These are phyloP conservation scores for Stylosanthes scabra DNA, from an alignment of 331 rosid species.

Conservation along the genomic window DNA sequence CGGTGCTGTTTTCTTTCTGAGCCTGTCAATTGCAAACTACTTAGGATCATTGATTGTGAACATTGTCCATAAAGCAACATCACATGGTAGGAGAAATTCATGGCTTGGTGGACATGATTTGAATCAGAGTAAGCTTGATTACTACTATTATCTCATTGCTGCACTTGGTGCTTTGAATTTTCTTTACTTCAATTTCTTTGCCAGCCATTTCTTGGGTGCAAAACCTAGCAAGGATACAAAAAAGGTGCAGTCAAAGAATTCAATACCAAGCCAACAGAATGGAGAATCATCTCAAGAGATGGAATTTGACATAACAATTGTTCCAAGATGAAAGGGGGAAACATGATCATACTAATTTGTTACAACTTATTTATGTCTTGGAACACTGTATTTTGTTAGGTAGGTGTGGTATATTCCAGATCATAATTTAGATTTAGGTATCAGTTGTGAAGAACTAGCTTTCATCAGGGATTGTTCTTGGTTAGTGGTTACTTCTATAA, in stretches of 20 bases:
- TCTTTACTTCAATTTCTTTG: conserved; percentile 65
- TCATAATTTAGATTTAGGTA: not conserved
- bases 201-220: conserved; percentile 36
- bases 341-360: not conserved
- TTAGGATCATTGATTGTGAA: conserved; percentile 57
- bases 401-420: not conserved
- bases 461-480: too few species aligned
- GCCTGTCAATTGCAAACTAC: conserved; percentile 70
- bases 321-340: not conserved
- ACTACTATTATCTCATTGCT: conserved; percentile 66
- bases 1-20: conserved; percentile 79
- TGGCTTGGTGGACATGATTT: conserved; percentile 87
- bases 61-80: conserved; percentile 46
- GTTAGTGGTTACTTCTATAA: too few species aligned
- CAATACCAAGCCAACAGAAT: not conserved
- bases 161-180: conserved; percentile 57
- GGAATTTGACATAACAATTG: conserved; percentile 15
- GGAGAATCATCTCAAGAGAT: conserved; percentile 39
- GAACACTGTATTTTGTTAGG: not conserved
- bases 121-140: conserved; percentile 61
- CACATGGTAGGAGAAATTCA: conserved; percentile 38
- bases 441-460: not conserved
- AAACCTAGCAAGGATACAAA: not conserved
- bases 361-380: not conserved
- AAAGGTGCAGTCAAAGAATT: conserved; percentile 35